phyloP scores from a whole-genome alignment of 2,329 filamentous ascomycete species.

The Plectosphaerella plurivora region DNA sequence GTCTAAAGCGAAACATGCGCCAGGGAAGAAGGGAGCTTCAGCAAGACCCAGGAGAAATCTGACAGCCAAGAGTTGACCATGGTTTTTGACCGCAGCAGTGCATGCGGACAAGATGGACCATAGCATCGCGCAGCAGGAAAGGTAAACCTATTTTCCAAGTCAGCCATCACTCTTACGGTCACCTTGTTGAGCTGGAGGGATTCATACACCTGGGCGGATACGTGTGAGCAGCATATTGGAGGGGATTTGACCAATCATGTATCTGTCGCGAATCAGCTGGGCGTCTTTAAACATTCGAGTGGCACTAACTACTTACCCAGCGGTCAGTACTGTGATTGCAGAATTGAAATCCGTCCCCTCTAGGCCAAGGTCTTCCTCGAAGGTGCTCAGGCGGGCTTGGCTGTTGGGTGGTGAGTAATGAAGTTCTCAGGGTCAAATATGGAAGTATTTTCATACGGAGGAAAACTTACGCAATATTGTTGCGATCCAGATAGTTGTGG shows the following conservation, averaged over 20 bases:
- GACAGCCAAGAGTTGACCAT: conserved; percentile 32
- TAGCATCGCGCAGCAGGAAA: conserved; percentile 25
- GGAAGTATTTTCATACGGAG: too few relatives aligned
- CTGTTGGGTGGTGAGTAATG: too few relatives aligned
- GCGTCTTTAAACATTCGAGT: conserved; percentile 13
- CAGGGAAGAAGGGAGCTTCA: conserved; percentile 32
- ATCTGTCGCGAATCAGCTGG: conserved; percentile 15
- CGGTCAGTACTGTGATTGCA: conserved; percentile 8
- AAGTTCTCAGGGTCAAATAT: too few relatives aligned
- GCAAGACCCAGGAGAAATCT: conserved; percentile 37
- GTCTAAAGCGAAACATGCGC: conserved; percentile 13
- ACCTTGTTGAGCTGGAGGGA: too few relatives aligned
- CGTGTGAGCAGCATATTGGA: conserved; percentile 38
- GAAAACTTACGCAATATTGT: conserved; percentile 5
- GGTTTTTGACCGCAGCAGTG: conserved; percentile 35
- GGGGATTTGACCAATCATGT: conserved; percentile 41
- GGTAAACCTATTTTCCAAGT: too few relatives aligned
- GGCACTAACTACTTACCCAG: neutral
- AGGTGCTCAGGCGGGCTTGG: conserved; percentile 6
- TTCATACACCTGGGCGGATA: neutral
- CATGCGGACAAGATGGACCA: conserved; percentile 36
- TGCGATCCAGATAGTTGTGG: conserved; percentile 11
- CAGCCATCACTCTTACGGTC: too few relatives aligned
- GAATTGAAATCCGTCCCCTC: conserved; percentile 10
- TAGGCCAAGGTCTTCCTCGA: conserved; percentile 9